These are phyloP conservation scores for Pseudogymnoascus sp. DNA, from an alignment of 2,329 filamentous ascomycete genomes.

Conservation along the genomic window DNA sequence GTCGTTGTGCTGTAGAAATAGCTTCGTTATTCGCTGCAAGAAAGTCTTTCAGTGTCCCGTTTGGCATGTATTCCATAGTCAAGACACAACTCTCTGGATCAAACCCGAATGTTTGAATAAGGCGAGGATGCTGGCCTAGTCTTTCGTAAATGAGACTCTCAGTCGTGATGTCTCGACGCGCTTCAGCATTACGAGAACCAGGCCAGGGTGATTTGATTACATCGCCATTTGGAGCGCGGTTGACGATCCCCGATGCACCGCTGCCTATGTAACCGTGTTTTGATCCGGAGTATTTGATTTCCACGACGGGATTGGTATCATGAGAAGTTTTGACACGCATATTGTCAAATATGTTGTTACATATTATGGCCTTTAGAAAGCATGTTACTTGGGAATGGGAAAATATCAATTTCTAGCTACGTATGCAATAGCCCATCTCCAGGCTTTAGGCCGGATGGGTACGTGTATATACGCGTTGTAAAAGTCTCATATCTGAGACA, in stretches of 20 bases:
- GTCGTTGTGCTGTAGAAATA: slow-evolving; percentile 21
- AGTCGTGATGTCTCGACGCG: slow-evolving; percentile 20
- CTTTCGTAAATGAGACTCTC: slow-evolving; percentile 27
- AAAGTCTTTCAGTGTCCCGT: slow-evolving; percentile 25
- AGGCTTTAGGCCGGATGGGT: background rate
- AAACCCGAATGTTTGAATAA: slow-evolving; percentile 24
- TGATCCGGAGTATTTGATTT: slow-evolving; percentile 12
- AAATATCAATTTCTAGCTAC: background rate
- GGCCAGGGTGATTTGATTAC: slow-evolving; percentile 21
- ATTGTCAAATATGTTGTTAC: background rate
- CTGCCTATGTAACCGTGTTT: slow-evolving; percentile 14
- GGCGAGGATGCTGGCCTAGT: slow-evolving; percentile 21
- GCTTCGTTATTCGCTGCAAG: slow-evolving; percentile 17
- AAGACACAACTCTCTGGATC: slow-evolving; percentile 23
- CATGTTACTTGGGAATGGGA: background rate
- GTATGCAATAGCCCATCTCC: background rate
- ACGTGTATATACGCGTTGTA: background rate
- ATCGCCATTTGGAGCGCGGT: slow-evolving; percentile 15
- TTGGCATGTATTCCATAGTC: slow-evolving; percentile 27
- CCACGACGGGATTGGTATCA: background rate
- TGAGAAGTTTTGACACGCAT: background rate
- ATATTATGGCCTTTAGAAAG: background rate
- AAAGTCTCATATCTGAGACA: slow-evolving; percentile 2
- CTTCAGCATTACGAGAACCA: slow-evolving; percentile 10
- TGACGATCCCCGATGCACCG: slow-evolving; percentile 19